These are phyloP conservation scores for Rhizopogon parksii DNA, from an alignment of 1,284 basidiomycete species.

Conservation along the genomic window DNA sequence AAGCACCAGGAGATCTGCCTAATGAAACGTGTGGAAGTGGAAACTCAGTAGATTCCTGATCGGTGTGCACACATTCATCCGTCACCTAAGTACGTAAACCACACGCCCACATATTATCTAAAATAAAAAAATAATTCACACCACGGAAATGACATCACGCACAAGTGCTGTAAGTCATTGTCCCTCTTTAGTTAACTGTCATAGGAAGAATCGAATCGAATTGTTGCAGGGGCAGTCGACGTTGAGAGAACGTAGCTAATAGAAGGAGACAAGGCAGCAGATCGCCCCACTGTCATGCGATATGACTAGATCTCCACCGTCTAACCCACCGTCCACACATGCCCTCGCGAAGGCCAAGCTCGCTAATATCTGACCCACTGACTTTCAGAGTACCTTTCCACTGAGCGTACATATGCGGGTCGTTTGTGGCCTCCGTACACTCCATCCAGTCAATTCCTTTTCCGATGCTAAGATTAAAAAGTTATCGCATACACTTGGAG, in stretches of 20 bases:
- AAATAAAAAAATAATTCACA: not conserved
- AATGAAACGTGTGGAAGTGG: not conserved
- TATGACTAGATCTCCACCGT: slow-evolving; percentile 30
- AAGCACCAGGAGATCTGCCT: not conserved
- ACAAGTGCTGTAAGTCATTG: not conserved
- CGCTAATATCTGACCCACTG: slow-evolving; percentile 39
- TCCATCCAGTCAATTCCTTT: slow-evolving; percentile 47
- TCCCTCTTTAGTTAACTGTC: not conserved
- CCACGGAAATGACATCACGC: not conserved
- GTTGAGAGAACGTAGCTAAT: not conserved
- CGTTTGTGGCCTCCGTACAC: slow-evolving; percentile 24
- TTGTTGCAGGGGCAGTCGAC: not conserved
- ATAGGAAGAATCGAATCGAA: not conserved
- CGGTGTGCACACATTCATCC: not conserved
- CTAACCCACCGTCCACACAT: slow-evolving; percentile 59
- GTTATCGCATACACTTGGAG: slow-evolving; percentile 42
- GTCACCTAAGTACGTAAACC: not conserved
- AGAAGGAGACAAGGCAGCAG: not conserved
- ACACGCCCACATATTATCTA: not conserved
- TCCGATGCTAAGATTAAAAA: slow-evolving; percentile 41
- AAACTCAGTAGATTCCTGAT: not conserved
- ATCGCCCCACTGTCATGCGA: not conserved
- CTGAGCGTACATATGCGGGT: not conserved
- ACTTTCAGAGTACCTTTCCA: slow-evolving; percentile 48
- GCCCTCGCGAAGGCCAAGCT: slow-evolving; percentile 43